Evolutionary conservation across 2,329 filamentous ascomycete genomes (phyloP).

Genomic region (Fusarium devonianum): DNA sequence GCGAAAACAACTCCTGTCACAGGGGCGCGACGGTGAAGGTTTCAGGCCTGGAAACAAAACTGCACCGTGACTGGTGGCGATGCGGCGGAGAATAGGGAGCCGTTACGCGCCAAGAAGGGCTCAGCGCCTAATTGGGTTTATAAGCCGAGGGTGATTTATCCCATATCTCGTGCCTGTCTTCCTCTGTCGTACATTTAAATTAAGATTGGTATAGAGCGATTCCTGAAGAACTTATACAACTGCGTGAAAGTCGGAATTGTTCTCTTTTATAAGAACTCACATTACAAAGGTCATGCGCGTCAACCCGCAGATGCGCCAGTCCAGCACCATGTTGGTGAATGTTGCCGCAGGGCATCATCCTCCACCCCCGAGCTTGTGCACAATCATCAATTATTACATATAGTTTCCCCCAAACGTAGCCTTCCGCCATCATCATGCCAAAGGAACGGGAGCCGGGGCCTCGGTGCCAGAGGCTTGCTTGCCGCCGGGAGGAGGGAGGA

Average conservation of each 20-base stretch:
- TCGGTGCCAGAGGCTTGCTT: slow-evolving; percentile 45
- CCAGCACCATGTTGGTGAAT: no score
- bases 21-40: slow-evolving; percentile 37
- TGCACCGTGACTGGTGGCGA: slow-evolving; percentile 28
- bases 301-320: no score
- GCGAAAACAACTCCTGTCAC: slow-evolving; percentile 29
- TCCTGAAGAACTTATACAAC: no score
- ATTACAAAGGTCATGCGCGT: no score
- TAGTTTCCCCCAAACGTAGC: neutral
- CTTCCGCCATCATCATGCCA: slow-evolving; percentile 24
- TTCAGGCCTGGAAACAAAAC: slow-evolving; percentile 39
- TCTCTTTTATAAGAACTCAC: slow-evolving; percentile 12
- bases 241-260: no score
- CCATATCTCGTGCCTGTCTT: neutral
- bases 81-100: no score
- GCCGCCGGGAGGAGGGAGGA: slow-evolving; percentile 53
- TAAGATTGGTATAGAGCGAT: no score
- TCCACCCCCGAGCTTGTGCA: no score
- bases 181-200: neutral
- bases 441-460: slow-evolving; percentile 36
- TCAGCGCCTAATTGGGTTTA: neutral
- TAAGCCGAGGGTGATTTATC: neutral
- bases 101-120: neutral
- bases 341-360: no score
- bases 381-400: slow-evolving; percentile 7